phyloP scores from a whole-genome alignment of 345 rosid genomes.

The Eucalyptus tenuipes region DNA sequence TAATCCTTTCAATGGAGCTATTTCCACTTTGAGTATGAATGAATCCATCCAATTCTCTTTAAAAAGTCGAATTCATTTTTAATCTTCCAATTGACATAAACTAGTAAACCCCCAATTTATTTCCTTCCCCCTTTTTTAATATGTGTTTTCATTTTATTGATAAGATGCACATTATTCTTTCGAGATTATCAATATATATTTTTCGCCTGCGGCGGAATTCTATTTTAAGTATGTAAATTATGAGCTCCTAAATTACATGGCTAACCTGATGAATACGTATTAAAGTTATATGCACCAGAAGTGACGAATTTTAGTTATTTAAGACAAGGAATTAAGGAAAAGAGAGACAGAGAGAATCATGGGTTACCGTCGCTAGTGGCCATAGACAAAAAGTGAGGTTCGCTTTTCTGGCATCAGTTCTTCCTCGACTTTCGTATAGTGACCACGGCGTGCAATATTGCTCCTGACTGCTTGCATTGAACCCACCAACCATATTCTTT shows the following conservation, averaged over 20 bases:
- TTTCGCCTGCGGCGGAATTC: background rate
- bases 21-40: background rate
- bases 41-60: background rate
- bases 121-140: background rate
- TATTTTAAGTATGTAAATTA: background rate
- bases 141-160: background rate
- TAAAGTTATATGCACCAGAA: background rate
- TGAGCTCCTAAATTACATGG: background rate
- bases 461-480: background rate
- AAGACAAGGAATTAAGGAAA: background rate
- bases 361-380: background rate
- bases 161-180: background rate
- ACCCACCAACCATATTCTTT: background rate
- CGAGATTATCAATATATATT: background rate
- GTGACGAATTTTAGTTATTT: background rate
- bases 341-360: background rate
- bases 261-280: background rate
- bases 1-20: background rate
- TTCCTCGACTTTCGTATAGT: background rate
- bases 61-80: background rate
- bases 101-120: background rate
- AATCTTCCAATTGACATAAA: background rate
- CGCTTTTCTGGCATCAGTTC: conserved; percentile 3
- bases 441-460: background rate
- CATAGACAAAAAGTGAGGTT: background rate